These are phyloP conservation scores for Cystobasidiaceae sp. DNA, from an alignment of 1,284 basidiomycete species.

Conservation along the genomic window DNA sequence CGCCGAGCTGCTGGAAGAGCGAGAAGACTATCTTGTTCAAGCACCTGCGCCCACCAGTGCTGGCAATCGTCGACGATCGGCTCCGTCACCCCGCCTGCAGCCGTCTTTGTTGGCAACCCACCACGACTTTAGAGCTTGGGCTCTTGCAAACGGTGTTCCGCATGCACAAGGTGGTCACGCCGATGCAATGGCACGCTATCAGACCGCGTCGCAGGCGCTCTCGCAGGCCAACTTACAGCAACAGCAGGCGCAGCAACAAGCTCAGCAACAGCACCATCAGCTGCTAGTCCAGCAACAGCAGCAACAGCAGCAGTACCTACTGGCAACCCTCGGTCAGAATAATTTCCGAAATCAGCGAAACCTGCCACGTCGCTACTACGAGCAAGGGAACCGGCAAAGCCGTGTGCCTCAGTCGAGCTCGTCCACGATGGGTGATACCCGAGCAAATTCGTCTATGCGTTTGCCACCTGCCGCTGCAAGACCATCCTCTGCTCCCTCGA, in stretches of 20 bases:
- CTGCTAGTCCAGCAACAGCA: too few relatives aligned
- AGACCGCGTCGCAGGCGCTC: slow-evolving; percentile 18
- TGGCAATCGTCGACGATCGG: slow-evolving; percentile 34
- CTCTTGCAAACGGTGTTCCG: slow-evolving; percentile 27
- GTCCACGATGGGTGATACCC: too few relatives aligned
- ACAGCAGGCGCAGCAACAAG: slow-evolving; percentile 24
- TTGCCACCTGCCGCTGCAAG: too few relatives aligned
- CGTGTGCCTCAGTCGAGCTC: too few relatives aligned
- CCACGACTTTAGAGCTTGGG: slow-evolving; percentile 23
- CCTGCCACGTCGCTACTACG: too few relatives aligned
- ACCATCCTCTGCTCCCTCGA: too few relatives aligned
- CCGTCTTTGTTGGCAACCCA: slow-evolving; percentile 14
- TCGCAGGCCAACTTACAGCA: slow-evolving; percentile 30
- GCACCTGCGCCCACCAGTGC: slow-evolving; percentile 39
- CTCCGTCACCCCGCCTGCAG: slow-evolving; percentile 35
- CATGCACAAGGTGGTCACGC: slow-evolving; percentile 18
- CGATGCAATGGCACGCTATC: slow-evolving; percentile 22
- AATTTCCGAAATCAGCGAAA: too few relatives aligned
- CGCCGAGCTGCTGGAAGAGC: slow-evolving; percentile 43
- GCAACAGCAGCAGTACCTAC: too few relatives aligned
- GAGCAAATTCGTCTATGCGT: too few relatives aligned
- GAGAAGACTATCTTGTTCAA: slow-evolving; percentile 43
- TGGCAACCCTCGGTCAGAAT: too few relatives aligned
- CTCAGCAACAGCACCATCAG: neutral
- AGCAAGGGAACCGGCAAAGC: too few relatives aligned